A percentile compares a stretch with the other conserved stretches of the same genome.
Conservation (phyloP, 2,329 filamentous ascomycete species). For the Bimuria novae-zelandiae region DNA sequence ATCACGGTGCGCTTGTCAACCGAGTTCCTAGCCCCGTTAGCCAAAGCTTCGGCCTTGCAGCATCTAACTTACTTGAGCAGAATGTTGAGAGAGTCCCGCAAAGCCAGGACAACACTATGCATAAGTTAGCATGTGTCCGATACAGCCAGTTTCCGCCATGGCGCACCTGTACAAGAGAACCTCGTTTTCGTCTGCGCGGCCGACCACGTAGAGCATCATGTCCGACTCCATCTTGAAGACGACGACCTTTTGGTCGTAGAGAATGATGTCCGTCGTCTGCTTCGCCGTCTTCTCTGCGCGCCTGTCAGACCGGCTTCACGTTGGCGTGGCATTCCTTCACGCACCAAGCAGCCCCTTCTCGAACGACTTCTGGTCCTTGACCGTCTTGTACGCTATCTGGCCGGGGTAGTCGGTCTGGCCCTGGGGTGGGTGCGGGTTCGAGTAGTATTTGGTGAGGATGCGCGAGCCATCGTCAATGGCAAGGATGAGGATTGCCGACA, state of each 20-base stretch:
- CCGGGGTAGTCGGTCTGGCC: conserved; percentile 63
- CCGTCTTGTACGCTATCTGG: conserved; percentile 79
- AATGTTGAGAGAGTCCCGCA: conserved; percentile 87
- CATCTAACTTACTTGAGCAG: conserved; percentile 81
- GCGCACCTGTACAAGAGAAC: conserved; percentile 79
- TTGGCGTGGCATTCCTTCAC: conserved; percentile 81
- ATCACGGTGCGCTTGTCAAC: conserved; percentile 97
- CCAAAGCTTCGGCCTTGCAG: not conserved
- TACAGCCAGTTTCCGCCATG: not conserved
- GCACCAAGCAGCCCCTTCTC: conserved; percentile 82
- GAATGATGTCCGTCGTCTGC: conserved; percentile 91
- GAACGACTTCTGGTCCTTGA: conserved; percentile 94
- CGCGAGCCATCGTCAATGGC: conserved; percentile 84
- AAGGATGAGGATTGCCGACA: conserved; percentile 57
- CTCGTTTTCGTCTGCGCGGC: conserved; percentile 90
- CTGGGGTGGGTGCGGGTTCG: conserved; percentile 69
- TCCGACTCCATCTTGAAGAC: conserved; percentile 98
- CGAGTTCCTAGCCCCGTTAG: conserved; percentile 68
- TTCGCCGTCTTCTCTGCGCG: conserved; percentile 82
- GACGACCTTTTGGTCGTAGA: conserved; percentile 95
- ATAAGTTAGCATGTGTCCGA: conserved; percentile 15
- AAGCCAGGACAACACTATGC: conserved; percentile 76
- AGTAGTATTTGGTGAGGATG: conserved; percentile 95
- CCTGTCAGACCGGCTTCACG: conserved; percentile 21
- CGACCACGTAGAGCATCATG: conserved; percentile 94